phyloP scores from a whole-genome alignment of 2,329 filamentous ascomycete genomes.

The Monosporascus cannonballus region DNA sequence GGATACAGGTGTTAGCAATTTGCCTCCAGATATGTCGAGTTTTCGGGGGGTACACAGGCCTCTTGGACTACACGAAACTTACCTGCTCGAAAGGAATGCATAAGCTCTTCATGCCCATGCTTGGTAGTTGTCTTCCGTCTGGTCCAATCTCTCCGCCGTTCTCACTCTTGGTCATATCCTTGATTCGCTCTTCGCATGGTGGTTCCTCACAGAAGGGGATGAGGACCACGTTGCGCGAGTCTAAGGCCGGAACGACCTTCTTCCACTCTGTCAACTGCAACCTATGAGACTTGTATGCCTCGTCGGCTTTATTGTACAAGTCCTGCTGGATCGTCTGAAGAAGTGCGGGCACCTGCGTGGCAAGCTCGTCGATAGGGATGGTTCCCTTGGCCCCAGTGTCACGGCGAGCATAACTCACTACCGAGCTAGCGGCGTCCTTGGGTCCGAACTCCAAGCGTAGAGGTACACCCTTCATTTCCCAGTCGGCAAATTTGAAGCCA shows the following conservation, averaged over 20 bases:
- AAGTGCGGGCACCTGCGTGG: conserved; percentile 67
- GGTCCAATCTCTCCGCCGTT: conserved; percentile 49
- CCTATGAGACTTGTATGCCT: conserved; percentile 73
- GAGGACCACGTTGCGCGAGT: conserved; percentile 85
- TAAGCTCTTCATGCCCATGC: conserved; percentile 63
- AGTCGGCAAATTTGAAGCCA: conserved; percentile 98
- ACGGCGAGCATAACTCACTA: conserved; percentile 79
- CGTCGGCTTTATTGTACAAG: conserved; percentile 70
- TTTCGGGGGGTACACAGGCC: background rate
- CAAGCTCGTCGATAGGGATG: conserved; percentile 68
- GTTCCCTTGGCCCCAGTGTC: conserved; percentile 81
- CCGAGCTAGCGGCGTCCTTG: conserved; percentile 81
- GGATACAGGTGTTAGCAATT: background rate
- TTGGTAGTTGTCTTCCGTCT: conserved; percentile 47
- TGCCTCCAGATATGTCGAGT: background rate
- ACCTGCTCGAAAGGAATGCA: conserved; percentile 73
- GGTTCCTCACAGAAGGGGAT: conserved; percentile 81
- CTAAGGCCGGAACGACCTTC: conserved; percentile 82
- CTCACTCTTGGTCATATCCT: conserved; percentile 79
- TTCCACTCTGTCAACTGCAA: conserved; percentile 81
- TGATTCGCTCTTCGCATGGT: conserved; percentile 90
- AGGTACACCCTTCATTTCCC: conserved; percentile 94
- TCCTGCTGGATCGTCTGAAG: conserved; percentile 87
- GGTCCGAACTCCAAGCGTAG: conserved; percentile 93
- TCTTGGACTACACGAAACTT: conserved; percentile 1